These are phyloP conservation scores for Hyphopichia burtonii DNA, from an alignment of 1,139 yeast species.

Conservation along the genomic window DNA sequence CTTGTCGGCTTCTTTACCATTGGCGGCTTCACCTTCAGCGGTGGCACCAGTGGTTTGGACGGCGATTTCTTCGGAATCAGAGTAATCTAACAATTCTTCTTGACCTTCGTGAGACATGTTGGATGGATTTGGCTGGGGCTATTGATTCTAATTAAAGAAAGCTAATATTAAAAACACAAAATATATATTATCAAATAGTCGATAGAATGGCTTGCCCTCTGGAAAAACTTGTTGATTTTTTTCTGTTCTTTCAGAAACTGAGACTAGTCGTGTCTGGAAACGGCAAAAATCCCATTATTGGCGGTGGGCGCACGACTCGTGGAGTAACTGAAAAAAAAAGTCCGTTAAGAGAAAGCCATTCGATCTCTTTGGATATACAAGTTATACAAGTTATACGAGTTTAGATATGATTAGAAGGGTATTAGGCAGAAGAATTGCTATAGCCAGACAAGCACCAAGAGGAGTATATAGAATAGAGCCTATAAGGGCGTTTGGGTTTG, in stretches of 20 bases:
- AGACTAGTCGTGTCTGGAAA: conserved; percentile 1
- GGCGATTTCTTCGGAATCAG: conserved; percentile 95
- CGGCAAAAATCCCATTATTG: neutral
- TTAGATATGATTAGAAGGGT: neutral
- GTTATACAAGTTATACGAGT: too few species aligned
- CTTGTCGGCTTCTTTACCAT: conserved; percentile 65
- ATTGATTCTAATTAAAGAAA: neutral
- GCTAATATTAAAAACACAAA: neutral
- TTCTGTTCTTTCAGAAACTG: neutral
- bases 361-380: too few species aligned
- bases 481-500: neutral
- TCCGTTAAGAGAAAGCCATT: neutral
- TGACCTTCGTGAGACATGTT: conserved; percentile 89
- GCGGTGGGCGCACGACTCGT: neutral
- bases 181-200: neutral
- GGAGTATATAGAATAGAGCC: neutral
- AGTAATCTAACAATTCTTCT: conserved; percentile 98
- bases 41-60: conserved; percentile 62
- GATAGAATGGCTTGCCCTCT: neutral
- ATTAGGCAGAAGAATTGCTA: neutral
- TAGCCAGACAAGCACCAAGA: neutral
- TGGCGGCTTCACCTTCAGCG: conserved; percentile 47
- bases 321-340: neutral
- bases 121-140: neutral
- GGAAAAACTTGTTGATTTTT: conserved; percentile 2